Evolutionary conservation across 305 asterid genomes (phyloP), one percentile per base, ranked within the genome.

Genomic region (Salvia sclarea): DNA sequence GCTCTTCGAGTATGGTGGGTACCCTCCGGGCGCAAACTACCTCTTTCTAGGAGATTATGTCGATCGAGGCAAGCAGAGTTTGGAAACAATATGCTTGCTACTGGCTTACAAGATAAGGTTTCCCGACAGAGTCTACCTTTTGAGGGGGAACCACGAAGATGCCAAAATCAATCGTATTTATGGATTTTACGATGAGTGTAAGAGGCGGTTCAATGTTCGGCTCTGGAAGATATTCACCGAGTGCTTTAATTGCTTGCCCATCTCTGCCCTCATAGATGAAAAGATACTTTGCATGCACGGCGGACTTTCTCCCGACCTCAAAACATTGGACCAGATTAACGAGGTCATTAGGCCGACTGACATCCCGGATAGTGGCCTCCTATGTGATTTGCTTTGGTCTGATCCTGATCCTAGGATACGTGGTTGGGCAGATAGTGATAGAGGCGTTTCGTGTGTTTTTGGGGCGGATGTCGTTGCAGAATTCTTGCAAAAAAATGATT

Each of bases 201-300:
- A 84, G 77, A 78, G 95, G 80, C 80, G 96, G 61, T 89, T 87
- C 73, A 89, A 89, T 57, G 95, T 89, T 41, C 81, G 95, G 24
- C 89, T 89, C 12, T 89, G 96, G 96, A 87, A 87, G 88, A 89
- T 84, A 72, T 89, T 89, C 79, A 89, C 94, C 4, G 96, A 89
- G 68, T 89, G 96, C 80, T 89, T 89, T 80, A 87, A 87, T 61
- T 87, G 95, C 77, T 75, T 90, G 74, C 97, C 94, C 11, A 92
- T 90, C 58, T 80, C 88, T 20, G 97, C 94, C 54, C 84, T 90
- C 61, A 86, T 90, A 41, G 91, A 88, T 53, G 91, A 78, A 10
- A 90, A 90, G 84, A 90, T 90, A 72, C 76, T 88, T 47, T 90
- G 97, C 80, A 87, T 87, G 96, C 96, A 89, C 62, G 96, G 96